Evolutionary conservation across 1,284 basidiomycete species (phyloP), one percentile per base, ranked within the genome.

Genomic region (Naganishia sp.): DNA sequence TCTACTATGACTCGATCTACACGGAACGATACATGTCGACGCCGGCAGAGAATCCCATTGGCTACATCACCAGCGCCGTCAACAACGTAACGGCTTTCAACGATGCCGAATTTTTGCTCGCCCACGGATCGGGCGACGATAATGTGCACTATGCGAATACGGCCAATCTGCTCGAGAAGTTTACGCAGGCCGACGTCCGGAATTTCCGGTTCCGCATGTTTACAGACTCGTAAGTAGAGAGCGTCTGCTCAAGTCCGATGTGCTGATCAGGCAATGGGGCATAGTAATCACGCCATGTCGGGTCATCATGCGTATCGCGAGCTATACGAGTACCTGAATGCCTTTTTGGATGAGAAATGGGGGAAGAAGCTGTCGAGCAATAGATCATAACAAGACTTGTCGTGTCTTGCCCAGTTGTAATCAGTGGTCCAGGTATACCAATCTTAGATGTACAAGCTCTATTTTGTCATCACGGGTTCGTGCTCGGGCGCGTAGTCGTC

Each of bases 11-110:
- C 84, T 80, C 72, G 17, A 71, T 71, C 69, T 75, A 74, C 77
- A 97, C 95, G 1, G 94, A 98, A 75, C 87, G 95, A n/a, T 98
- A 97, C 82, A 94, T 98, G 92, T 88, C 88, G 72, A 84, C 89
- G 31, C 93, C 92, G 0, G 75, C 82, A 15, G 80, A 84, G 17
- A 98, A 99, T 77, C 83, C 84, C 0, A 84, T 81, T 0, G 95
- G 95, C 5, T 99, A 99, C 82, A 79, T 87, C 69, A 88, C 88
- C 51, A 87, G 90, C 15, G 90, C 90, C 0, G 88, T 99, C 54
- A 87, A 88, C 69, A 88, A 92, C 74, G 90, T 93, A 56, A 87
- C 87, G 10, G 90, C 87, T 6, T 98, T 97, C 82, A 80, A 84
- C 68, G 83, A 88, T 68, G 83, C 88, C 23, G 85, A 94, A 71